Evolutionary conservation across 2,329 filamentous ascomycete species (phyloP).

Genomic region (Whalleya microplaca): DNA sequence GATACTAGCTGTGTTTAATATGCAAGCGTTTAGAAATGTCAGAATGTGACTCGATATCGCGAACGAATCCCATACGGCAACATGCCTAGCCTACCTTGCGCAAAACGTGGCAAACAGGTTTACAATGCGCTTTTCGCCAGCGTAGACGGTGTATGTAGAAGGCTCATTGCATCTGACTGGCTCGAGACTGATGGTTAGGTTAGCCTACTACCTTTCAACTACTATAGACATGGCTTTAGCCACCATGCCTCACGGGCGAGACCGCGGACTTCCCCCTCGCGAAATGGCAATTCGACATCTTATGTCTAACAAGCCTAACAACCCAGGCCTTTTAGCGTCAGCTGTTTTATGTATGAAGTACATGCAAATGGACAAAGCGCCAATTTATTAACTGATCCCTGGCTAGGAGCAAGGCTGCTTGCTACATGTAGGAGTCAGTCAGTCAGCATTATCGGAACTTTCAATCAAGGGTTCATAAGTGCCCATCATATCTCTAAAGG

Average conservation of each 20-base stretch:
- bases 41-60: background rate
- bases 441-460: conserved; percentile 11
- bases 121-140: background rate
- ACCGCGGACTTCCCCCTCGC: background rate
- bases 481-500: conserved; percentile 13
- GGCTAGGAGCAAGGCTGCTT: too few relatives aligned
- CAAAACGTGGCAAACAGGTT: background rate
- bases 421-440: too few relatives aligned
- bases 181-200: background rate
- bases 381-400: background rate
- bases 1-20: too few relatives aligned
- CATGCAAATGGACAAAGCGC: background rate
- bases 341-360: background rate
- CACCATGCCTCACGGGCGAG: background rate
- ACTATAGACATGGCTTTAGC: background rate
- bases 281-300: background rate
- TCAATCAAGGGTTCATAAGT: conserved; percentile 19
- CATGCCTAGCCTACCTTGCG: background rate
- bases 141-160: background rate
- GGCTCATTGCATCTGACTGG: background rate
- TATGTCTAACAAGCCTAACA: background rate
- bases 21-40: background rate
- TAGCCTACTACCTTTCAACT: background rate
- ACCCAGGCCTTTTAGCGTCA: background rate
- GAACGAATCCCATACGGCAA: background rate